Base-by-base conservation (phyloP, 2,329 filamentous ascomycete genomes). In the Fusarium irregulare region DNA sequence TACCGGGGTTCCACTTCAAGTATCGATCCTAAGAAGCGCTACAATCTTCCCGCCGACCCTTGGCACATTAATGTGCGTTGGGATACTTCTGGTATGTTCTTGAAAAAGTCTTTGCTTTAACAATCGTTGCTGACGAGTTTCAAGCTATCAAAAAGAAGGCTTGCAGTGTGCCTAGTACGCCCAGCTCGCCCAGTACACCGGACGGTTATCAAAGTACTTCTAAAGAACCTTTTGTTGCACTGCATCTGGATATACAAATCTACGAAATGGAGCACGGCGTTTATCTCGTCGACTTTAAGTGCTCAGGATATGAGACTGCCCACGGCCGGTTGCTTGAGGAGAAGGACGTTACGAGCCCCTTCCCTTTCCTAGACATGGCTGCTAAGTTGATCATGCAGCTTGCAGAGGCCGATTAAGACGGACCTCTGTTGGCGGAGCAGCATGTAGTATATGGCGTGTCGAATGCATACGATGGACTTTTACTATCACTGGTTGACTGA, bases 241-340 rank as follows among this genome's bases (percentile, higher is more conserved):
- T 98, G 76, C 96, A 97, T 78, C 89, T 99, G 78, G 94, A 97
- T 71, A 98, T 99, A 69, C 96, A 98, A 79, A 91, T 98, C 54
- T 98, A 98, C 80, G 92, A 94, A 77, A 94, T 98, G 84, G 95
- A 98, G 79, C 89, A 90, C 61, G 92, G 93, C 58, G 95, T 96
- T 71, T 98, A 95, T 80, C 91, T 99, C 68, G 96, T 99, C 50
- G 96, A 99, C 79, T 99, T 99, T 85, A 98, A 98, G 79, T 98
- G 95, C 79, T 94, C 96, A 16, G 96, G 96, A 21, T 99, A 99
- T 81, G 96, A 99, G 82, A 93, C 87, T 48, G 77, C 84, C 14
- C 85, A 96, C 58, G 91, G 95, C 50, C 89, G 91, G 71, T 83
- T 91, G 53, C 83, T 94, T 53, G 93, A 96, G 75, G 94, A 98